Percentiles rank a stretch among this genome's conserved stretches.
These are phyloP conservation scores for Graphiopsis chlorocephala DNA, from an alignment of 2,329 filamentous ascomycete species.

Conservation along the genomic window DNA sequence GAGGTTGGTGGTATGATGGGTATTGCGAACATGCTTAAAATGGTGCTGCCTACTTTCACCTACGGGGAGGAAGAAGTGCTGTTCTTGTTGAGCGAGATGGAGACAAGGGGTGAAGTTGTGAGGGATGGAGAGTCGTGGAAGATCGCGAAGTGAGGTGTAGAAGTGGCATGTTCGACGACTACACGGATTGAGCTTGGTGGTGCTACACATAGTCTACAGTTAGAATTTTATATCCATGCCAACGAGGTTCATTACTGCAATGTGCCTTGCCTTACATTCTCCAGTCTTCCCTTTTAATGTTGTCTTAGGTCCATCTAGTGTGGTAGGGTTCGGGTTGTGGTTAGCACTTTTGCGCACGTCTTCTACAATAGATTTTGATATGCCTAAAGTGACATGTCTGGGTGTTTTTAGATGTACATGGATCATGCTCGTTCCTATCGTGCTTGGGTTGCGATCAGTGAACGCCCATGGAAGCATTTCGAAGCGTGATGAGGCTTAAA, in stretches of 20 bases:
- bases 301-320: neutral
- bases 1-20: slow-evolving; percentile 70
- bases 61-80: slow-evolving; percentile 86
- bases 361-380: neutral
- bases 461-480: neutral
- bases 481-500: neutral
- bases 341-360: neutral
- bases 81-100: slow-evolving; percentile 76
- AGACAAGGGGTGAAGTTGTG: slow-evolving; percentile 63
- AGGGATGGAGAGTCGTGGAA: slow-evolving; percentile 34
- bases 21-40: slow-evolving; percentile 93
- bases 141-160: neutral
- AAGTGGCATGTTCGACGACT: neutral
- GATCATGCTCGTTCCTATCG: no score
- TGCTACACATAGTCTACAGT: neutral
- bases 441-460: neutral
- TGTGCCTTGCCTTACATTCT: neutral
- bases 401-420: neutral
- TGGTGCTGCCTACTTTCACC: slow-evolving; percentile 82
- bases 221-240: neutral
- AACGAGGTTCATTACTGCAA: neutral
- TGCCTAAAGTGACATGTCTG: neutral
- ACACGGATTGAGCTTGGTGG: neutral
- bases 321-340: neutral
- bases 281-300: neutral